phyloP scores from a whole-genome alignment of 176 grass and related monocot genomes.

The Panicum miliaceum region DNA sequence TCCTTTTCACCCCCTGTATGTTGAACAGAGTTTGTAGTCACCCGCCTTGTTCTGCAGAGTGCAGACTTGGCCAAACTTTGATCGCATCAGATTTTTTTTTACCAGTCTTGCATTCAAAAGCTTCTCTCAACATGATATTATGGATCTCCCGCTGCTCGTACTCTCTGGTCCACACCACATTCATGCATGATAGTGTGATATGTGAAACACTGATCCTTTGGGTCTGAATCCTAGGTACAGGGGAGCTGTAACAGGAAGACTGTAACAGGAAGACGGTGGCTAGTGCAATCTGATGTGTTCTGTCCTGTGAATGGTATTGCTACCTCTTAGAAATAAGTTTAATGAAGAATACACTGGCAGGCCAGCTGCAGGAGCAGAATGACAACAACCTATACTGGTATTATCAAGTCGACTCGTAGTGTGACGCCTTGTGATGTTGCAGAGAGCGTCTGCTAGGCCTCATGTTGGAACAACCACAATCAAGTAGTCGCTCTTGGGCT shows the following conservation, averaged over 20 bases:
- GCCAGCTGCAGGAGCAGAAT: background rate
- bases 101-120: background rate
- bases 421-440: constrained; percentile 3
- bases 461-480: background rate
- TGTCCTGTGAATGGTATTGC: background rate
- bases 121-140: background rate
- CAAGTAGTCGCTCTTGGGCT: constrained; percentile 1
- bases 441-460: background rate
- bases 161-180: background rate
- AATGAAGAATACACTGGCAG: background rate
- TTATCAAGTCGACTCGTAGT: background rate
- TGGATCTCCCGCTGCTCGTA: background rate
- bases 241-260: background rate
- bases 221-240: background rate
- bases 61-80: background rate
- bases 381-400: background rate
- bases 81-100: constrained; percentile 5
- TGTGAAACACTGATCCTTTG: background rate
- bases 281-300: background rate
- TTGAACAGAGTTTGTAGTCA: constrained; percentile 45
- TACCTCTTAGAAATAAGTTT: background rate
- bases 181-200: background rate
- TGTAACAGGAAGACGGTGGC: background rate
- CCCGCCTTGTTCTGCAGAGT: constrained; percentile 17
- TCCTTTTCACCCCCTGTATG: background rate